Evolutionary conservation across 169 alveolate genomes (phyloP).

Genomic region (Plasmodium malariae): DNA sequence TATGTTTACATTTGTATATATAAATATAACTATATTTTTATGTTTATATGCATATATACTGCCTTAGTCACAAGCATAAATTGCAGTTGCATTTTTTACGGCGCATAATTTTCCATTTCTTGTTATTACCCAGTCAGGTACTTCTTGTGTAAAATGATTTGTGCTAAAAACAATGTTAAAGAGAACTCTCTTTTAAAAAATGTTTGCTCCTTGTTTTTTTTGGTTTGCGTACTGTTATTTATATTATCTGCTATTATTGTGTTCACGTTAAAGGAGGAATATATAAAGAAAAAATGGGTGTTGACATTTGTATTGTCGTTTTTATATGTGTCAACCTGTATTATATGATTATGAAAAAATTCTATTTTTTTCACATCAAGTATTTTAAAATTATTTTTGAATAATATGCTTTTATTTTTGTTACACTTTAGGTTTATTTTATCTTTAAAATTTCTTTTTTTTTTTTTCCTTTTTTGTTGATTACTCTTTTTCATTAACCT

Average conservation of each 20-base stretch:
- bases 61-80: neutral
- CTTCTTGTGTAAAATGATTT: neutral
- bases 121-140: constrained; percentile 23
- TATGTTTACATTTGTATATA: neutral
- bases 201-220: neutral
- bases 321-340: constrained; percentile 27
- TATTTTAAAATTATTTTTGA: neutral
- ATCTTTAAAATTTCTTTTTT: constrained; percentile 14
- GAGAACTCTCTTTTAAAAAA: constrained; percentile 15
- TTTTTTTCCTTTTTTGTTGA: constrained; percentile 23
- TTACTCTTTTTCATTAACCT: neutral
- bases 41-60: neutral
- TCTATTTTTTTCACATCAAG: constrained; percentile 31
- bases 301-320: neutral
- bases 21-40: neutral
- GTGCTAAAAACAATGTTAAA: constrained; percentile 22
- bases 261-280: constrained; percentile 44
- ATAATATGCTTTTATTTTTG: constrained; percentile 23
- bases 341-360: constrained; percentile 47
- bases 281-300: constrained; percentile 23
- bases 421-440: neutral
- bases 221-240: neutral
- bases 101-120: neutral
- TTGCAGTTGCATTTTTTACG: neutral
- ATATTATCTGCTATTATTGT: neutral